These are phyloP conservation scores for Elaeis oleifera DNA, from an alignment of 202 grass and related monocot species.

Conservation along the genomic window DNA sequence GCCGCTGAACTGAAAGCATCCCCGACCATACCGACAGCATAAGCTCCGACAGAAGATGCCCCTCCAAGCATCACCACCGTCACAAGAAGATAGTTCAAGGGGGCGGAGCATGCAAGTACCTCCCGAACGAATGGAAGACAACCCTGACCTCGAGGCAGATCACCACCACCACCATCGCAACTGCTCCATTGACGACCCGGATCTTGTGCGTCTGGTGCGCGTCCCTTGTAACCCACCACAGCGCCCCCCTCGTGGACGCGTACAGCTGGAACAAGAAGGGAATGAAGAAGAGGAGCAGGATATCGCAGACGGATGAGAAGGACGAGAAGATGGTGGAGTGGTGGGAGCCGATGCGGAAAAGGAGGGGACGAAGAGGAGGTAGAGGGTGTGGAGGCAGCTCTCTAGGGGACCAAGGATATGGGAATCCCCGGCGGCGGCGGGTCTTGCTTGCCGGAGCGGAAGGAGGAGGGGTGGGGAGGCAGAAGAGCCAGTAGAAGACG, in stretches of 20 bases:
- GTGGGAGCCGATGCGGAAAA: conserved; percentile 68
- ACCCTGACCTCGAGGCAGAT: conserved; percentile 87
- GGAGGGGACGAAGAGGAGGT: conserved; percentile 66
- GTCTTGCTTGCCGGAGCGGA: conserved; percentile 66
- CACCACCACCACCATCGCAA: conserved; percentile 70
- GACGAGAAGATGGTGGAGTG: conserved; percentile 73
- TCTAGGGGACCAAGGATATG: conserved; percentile 73
- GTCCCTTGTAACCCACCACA: conserved; percentile 91
- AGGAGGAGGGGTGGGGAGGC: conserved; percentile 59
- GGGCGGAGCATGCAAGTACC: conserved; percentile 85
- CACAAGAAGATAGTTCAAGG: conserved; percentile 88
- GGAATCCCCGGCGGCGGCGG: conserved; percentile 20
- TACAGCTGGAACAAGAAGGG: conserved; percentile 95
- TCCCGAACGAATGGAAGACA: conserved; percentile 78
- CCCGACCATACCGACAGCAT: conserved; percentile 75
- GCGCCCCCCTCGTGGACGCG: conserved; percentile 54
- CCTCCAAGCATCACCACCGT: conserved; percentile 86
- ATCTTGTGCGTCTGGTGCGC: conserved; percentile 53
- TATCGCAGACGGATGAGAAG: conserved; percentile 53
- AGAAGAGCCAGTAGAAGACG: conserved; percentile 96
- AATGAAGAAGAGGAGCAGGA: conserved; percentile 86
- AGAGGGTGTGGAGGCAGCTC: conserved; percentile 71
- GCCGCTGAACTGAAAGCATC: conserved; percentile 60
- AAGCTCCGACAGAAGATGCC: conserved; percentile 50
- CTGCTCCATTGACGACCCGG: conserved; percentile 59